phyloP scores from a whole-genome alignment of 176 grass and related monocot species.

The Musa itinerans region DNA sequence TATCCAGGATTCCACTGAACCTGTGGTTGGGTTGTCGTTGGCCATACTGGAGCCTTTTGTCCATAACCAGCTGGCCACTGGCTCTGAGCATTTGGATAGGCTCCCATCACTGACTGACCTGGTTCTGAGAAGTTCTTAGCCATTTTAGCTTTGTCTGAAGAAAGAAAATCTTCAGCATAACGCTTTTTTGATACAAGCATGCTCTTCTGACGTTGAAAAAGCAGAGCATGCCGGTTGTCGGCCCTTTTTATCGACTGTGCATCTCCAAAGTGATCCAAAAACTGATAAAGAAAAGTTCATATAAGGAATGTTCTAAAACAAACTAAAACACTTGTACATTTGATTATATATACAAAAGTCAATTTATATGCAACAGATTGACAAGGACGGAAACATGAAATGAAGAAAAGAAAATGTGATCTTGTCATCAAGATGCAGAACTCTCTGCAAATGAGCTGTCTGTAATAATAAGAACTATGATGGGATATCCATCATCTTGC shows the following conservation, averaged over 20 bases:
- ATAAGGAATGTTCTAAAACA: background rate
- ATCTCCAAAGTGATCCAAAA: slow-evolving; percentile 95
- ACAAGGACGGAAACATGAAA: no score
- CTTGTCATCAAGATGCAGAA: no score
- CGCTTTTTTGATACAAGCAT: slow-evolving; percentile 71
- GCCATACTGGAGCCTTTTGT: slow-evolving; percentile 50
- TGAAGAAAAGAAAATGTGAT: no score
- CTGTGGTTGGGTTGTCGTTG: slow-evolving; percentile 34
- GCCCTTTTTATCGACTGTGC: slow-evolving; percentile 79
- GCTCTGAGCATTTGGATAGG: slow-evolving; percentile 54
- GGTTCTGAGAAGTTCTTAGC: slow-evolving; percentile 39
- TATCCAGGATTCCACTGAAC: slow-evolving; percentile 59
- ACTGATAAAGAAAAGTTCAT: slow-evolving; percentile 37
- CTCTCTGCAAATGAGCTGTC: no score
- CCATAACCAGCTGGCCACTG: slow-evolving; percentile 46
- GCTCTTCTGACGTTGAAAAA: slow-evolving; percentile 59
- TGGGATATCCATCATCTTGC: no score
- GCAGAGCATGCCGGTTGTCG: slow-evolving; percentile 39
- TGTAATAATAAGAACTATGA: no score
- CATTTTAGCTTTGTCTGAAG: slow-evolving; percentile 66
- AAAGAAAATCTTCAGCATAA: slow-evolving; percentile 55
- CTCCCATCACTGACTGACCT: slow-evolving; percentile 37
- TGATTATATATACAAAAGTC: no score
- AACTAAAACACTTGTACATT: background rate
- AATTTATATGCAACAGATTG: no score